Evolutionary conservation across 805 yeast species (phyloP).

Genomic region (Sporopachydermia quercuum): DNA sequence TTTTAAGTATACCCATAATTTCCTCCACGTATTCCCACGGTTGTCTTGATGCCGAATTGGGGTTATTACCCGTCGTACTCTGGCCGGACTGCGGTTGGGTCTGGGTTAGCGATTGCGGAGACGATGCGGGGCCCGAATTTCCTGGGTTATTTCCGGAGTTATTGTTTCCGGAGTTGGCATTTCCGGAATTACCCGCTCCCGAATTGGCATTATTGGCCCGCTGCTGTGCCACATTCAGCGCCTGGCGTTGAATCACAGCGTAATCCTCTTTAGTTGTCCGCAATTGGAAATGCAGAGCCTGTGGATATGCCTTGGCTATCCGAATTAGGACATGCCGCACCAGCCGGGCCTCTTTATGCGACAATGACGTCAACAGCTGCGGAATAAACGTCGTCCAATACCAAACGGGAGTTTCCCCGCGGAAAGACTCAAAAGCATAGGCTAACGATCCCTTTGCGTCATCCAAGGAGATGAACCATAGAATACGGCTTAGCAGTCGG

Average conservation of each 20-base stretch:
- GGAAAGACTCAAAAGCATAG: slow-evolving; percentile 77
- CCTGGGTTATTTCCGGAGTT: slow-evolving; percentile 6
- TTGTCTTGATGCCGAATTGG: slow-evolving; percentile 26
- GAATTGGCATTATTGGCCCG: slow-evolving; percentile 13
- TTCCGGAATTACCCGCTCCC: slow-evolving; percentile 5
- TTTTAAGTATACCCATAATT: slow-evolving; percentile 86
- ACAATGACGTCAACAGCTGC: slow-evolving; percentile 74
- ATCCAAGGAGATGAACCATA: slow-evolving; percentile 89
- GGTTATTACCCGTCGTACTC: slow-evolving; percentile 3
- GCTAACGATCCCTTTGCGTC: slow-evolving; percentile 70
- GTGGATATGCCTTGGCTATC: slow-evolving; percentile 94
- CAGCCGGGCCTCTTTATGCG: slow-evolving; percentile 81
- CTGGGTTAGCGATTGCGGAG: slow-evolving; percentile 6
- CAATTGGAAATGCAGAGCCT: slow-evolving; percentile 90
- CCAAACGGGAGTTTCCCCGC: slow-evolving; percentile 98
- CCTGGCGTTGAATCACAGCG: slow-evolving; percentile 73
- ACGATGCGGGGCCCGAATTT: slow-evolving; percentile 3
- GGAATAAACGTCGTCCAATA: slow-evolving; percentile 97
- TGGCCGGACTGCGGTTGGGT: slow-evolving; percentile 4
- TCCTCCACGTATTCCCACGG: slow-evolving; percentile 87
- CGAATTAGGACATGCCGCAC: slow-evolving; percentile 79
- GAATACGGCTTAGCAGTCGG: slow-evolving; percentile 70
- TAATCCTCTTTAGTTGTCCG: slow-evolving; percentile 92
- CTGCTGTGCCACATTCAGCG: slow-evolving; percentile 30
- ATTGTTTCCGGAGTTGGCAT: slow-evolving; percentile 10